Percentiles rank a stretch among this genome's conserved stretches.
These are phyloP conservation scores for Apiospora hydei DNA, from an alignment of 2,329 filamentous ascomycete genomes.

Conservation along the genomic window DNA sequence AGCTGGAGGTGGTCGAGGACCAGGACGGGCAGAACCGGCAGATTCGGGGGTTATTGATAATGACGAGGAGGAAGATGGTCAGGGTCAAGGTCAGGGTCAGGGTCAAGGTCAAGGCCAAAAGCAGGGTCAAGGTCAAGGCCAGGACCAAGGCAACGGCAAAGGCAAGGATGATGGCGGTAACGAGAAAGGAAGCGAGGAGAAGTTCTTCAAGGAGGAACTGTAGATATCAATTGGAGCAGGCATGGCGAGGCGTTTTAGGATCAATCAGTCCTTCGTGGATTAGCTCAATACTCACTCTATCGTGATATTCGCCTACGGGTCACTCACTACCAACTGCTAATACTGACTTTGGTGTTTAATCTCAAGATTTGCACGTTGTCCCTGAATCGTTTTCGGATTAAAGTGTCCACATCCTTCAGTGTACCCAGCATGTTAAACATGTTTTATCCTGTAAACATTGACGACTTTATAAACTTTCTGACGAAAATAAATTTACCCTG, in stretches of 20 bases:
- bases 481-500: background rate
- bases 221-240: conserved; percentile 39
- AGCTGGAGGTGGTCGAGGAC: conserved; percentile 78
- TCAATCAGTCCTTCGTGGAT: background rate
- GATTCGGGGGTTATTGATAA: conserved; percentile 71
- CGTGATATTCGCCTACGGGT: background rate
- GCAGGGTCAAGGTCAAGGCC: background rate
- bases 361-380: background rate
- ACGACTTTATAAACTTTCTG: background rate
- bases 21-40: conserved; percentile 65
- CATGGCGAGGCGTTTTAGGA: conserved; percentile 33
- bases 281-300: background rate
- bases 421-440: background rate
- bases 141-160: background rate
- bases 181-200: conserved; percentile 53
- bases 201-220: conserved; percentile 61
- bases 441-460: background rate
- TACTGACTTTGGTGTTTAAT: background rate
- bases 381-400: background rate
- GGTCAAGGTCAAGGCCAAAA: background rate
- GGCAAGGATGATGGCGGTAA: conserved; percentile 31
- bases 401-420: background rate
- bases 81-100: background rate
- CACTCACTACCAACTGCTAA: background rate
- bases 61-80: conserved; percentile 32